Conservation (phyloP, 768 basidiomycete genomes). For the Tulasnella sp. region DNA sequence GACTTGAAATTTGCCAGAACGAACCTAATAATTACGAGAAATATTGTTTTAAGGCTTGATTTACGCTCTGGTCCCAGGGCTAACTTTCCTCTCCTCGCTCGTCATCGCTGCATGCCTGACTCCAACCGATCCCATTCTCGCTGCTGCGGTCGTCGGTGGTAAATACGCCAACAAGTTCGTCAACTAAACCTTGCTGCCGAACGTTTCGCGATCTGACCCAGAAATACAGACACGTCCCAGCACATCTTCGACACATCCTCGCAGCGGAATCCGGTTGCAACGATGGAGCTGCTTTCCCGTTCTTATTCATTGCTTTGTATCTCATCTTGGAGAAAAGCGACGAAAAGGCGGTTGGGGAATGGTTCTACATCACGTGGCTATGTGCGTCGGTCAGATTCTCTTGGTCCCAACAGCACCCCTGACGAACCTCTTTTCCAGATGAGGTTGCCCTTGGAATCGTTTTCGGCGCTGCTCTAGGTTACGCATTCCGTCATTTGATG, state of each 20-base stretch:
- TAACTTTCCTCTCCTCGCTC: constrained; percentile 84
- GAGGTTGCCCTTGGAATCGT: constrained; percentile 71
- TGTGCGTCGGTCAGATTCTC: constrained; percentile 48
- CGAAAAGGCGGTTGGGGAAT: constrained; percentile 69
- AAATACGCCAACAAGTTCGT: constrained; percentile 72
- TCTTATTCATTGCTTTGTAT: constrained; percentile 85
- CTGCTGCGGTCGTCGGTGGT: constrained; percentile 88
- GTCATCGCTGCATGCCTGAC: constrained; percentile 91
- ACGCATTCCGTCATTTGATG: constrained; percentile 81
- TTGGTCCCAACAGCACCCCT: constrained; percentile 14
- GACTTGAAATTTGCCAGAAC: background rate
- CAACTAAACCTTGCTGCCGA: too few species aligned
- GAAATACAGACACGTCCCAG: constrained; percentile 41
- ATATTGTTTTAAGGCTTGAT: constrained; percentile 65
- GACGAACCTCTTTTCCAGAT: constrained; percentile 45
- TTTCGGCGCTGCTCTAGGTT: constrained; percentile 73
- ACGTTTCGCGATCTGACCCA: too few species aligned
- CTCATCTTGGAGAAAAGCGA: constrained; percentile 63
- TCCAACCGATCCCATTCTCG: constrained; percentile 91
- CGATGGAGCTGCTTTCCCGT: constrained; percentile 95
- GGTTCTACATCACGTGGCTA: constrained; percentile 84
- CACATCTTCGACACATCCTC: constrained; percentile 57
- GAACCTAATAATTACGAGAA: background rate
- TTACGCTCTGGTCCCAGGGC: constrained; percentile 82
- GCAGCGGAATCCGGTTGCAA: constrained; percentile 64